phyloP scores from a whole-genome alignment of 768 basidiomycete genomes.

The Mycena latifolia region DNA sequence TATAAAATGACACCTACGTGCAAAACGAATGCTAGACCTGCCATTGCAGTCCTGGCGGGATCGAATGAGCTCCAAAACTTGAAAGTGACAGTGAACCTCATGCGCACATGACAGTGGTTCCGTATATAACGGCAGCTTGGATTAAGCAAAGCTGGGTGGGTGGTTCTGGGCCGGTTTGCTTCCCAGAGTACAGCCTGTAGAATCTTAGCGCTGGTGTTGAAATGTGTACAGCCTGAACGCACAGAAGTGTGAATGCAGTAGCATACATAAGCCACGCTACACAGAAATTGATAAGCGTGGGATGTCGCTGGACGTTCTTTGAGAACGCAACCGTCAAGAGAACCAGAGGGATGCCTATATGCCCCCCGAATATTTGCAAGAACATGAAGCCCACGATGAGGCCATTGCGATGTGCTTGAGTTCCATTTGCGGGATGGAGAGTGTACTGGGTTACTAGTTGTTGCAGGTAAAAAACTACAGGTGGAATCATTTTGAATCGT shows the following conservation, averaged over 20 bases:
- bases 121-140: constrained; percentile 18
- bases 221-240: neutral
- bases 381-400: constrained; percentile 19
- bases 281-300: constrained; percentile 17
- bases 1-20: neutral
- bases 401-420: neutral
- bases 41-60: constrained; percentile 8
- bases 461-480: too few species aligned
- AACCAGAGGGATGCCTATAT: constrained; percentile 14
- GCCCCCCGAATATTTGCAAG: constrained; percentile 26
- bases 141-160: constrained; percentile 13
- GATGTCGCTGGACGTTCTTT: constrained; percentile 15
- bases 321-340: constrained; percentile 1
- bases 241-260: constrained; percentile 21
- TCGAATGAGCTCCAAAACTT: neutral
- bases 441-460: too few species aligned
- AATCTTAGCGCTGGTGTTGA: neutral
- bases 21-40: constrained; percentile 13
- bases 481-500: too few species aligned
- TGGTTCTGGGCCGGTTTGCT: constrained; percentile 18
- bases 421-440: constrained; percentile 11
- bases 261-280: constrained; percentile 13
- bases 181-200: constrained; percentile 16
- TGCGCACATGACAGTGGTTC: constrained; percentile 11
- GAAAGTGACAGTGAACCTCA: neutral